Evolutionary conservation across 345 rosid species (phyloP).

Genomic region (Citrus sinensis): DVS_A1.0 CM039163.1:4255001-4255500

Average conservation of each 20-base stretch:
- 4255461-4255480: background rate
- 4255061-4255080: conserved; percentile 78
- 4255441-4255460: background rate
- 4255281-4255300: background rate
- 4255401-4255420: background rate
- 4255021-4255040: conserved; percentile 38
- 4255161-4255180: conserved; percentile 58
- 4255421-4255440: background rate
- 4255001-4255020: conserved; percentile 33
- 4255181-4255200: conserved; percentile 63
- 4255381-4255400: conserved; percentile 63
- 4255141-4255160: conserved; percentile 58
- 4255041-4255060: conserved; percentile 77
- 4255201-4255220: background rate
- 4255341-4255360: conserved; percentile 68
- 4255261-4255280: background rate
- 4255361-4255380: conserved; percentile 59
- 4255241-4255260: background rate
- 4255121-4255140: conserved; percentile 75
- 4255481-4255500: background rate
- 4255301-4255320: conserved; percentile 73
- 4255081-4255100: conserved; percentile 67
- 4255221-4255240: background rate
- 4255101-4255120: conserved; percentile 75
- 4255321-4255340: conserved; percentile 68